A percentile compares a stretch with the other conserved stretches of the same genome.
Conservation (phyloP, 495 filamentous ascomycete genomes). For the Astrothelium macrocarpum region DNA sequence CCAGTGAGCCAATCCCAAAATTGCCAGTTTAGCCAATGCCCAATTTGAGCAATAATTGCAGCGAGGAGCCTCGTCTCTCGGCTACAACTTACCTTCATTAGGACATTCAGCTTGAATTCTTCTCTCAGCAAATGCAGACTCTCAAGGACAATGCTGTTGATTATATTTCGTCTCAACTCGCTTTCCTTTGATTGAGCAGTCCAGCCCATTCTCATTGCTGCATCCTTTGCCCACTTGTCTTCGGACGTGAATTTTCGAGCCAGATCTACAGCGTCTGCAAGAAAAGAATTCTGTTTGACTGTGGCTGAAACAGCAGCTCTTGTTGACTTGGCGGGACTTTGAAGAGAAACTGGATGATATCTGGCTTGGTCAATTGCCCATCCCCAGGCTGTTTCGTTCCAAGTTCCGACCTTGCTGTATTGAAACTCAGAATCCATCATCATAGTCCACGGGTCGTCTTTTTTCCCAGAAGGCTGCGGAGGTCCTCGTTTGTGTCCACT, state of each 20-base stretch:
- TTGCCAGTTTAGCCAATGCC: conserved; percentile 74
- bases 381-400: neutral
- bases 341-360: neutral
- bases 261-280: neutral
- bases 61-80: conserved; percentile 44
- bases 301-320: neutral
- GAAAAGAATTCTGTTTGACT: neutral
- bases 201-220: neutral
- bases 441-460: neutral
- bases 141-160: conserved; percentile 51
- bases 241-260: neutral
- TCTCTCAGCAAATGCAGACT: conserved; percentile 77
- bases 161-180: conserved; percentile 28
- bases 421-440: neutral
- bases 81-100: conserved; percentile 24
- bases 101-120: conserved; percentile 74
- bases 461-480: neutral
- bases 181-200: neutral
- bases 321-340: neutral
- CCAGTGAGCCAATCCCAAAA: conserved; percentile 51
- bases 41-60: conserved; percentile 67
- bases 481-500: neutral
- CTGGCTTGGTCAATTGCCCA: neutral
- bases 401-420: neutral
- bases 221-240: neutral